Conservation (phyloP, 257 asterid genomes). For the Lantana camara region DNA sequence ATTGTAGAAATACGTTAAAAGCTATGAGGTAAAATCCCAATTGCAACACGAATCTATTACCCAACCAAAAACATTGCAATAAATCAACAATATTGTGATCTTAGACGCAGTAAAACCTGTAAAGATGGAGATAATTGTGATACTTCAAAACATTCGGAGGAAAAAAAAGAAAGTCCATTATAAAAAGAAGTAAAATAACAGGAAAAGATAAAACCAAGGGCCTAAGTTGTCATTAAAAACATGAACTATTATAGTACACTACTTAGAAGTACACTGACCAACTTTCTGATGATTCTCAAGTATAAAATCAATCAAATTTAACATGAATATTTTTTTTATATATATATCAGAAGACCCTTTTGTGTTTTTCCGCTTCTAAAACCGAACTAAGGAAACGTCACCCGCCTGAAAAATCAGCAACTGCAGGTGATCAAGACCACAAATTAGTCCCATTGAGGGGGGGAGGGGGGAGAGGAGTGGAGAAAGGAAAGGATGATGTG, state of each 20-base stretch:
- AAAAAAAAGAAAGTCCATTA: no score
- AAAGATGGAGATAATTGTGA: no score
- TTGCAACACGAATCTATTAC: no score
- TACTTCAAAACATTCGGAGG: no score
- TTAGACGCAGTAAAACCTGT: no score
- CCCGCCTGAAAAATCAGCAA: slow-evolving; percentile 22
- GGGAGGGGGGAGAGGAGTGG: background rate
- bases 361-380: slow-evolving; percentile 22
- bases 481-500: background rate
- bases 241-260: slow-evolving; percentile 26
- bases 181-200: no score
- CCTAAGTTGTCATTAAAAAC: slow-evolving; percentile 2
- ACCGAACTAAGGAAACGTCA: slow-evolving; percentile 10
- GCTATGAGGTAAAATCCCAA: no score
- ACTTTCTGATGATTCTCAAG: slow-evolving; percentile 8
- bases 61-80: no score
- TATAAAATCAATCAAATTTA: slow-evolving; percentile 17
- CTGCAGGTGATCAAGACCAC: slow-evolving; percentile 27
- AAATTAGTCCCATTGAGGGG: background rate
- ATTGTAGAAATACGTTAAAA: no score
- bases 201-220: background rate
- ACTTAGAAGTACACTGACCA: slow-evolving; percentile 18
- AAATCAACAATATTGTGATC: no score
- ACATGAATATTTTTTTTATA: slow-evolving; percentile 27
- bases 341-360: slow-evolving; percentile 21